Evolutionary conservation across 805 yeast species (phyloP).

Genomic region (Vanderwaltozyma verrucispora): DNA sequence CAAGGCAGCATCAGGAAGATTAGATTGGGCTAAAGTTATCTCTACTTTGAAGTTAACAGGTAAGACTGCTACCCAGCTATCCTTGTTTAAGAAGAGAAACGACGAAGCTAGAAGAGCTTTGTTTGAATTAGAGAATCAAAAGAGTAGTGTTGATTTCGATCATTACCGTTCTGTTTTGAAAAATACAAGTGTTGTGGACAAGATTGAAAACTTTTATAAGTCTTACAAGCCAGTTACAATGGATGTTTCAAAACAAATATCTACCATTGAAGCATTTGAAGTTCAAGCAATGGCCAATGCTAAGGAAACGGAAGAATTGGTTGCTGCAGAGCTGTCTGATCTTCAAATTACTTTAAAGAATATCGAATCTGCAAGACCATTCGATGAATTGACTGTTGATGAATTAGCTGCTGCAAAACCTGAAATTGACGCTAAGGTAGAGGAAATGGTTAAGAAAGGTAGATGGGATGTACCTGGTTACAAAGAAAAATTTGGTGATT

Average conservation of each 20-base stretch:
- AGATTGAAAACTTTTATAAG: constrained; percentile 67
- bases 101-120: constrained; percentile 91
- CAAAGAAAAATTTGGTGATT: constrained; percentile 95
- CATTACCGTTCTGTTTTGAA: constrained; percentile 72
- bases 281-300: constrained; percentile 94
- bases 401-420: constrained; percentile 95
- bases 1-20: constrained; percentile 62
- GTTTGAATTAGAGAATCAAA: constrained; percentile 58
- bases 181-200: constrained; percentile 69
- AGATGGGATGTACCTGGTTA: constrained; percentile 98
- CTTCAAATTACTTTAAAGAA: constrained; percentile 82
- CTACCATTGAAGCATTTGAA: constrained; percentile 89
- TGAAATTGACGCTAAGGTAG: constrained; percentile 92
- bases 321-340: constrained; percentile 73
- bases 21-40: constrained; percentile 92
- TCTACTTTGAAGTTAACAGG: constrained; percentile 88
- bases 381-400: constrained; percentile 91
- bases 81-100: constrained; percentile 94
- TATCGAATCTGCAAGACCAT: constrained; percentile 95
- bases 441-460: constrained; percentile 90
- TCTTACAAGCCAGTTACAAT: constrained; percentile 74
- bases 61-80: constrained; percentile 75
- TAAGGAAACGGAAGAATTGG: constrained; percentile 81
- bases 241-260: constrained; percentile 82
- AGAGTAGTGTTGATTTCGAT: constrained; percentile 69